Percentiles rank a stretch among this genome's conserved stretches.
Evolutionary conservation across 2,329 filamentous ascomycete species (phyloP).

Genomic region (Cercospora nicotianae): DNA sequence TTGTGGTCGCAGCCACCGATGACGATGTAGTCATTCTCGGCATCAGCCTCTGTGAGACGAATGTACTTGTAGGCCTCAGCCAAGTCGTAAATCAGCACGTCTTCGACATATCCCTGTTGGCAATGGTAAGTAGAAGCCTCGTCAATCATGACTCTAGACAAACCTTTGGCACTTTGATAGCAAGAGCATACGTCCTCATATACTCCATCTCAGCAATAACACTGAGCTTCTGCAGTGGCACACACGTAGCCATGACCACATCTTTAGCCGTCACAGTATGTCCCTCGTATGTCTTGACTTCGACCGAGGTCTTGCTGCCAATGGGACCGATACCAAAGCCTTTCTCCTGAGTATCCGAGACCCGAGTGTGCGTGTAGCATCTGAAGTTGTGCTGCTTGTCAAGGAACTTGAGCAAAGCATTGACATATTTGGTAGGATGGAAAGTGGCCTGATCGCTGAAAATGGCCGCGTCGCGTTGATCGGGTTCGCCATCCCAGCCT

Average conservation of each 20-base stretch:
- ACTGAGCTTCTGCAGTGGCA: constrained; percentile 58
- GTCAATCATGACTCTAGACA: neutral
- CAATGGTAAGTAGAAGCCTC: neutral
- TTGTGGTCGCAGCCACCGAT: constrained; percentile 60
- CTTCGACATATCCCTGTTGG: constrained; percentile 47
- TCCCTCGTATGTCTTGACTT: constrained; percentile 50
- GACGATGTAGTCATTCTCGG: constrained; percentile 56
- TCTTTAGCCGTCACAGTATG: constrained; percentile 51
- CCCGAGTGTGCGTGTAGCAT: constrained; percentile 55
- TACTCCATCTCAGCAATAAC: constrained; percentile 56
- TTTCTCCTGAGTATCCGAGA: constrained; percentile 51
- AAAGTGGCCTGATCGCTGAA: constrained; percentile 55
- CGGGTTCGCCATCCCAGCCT: constrained; percentile 54
- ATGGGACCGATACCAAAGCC: constrained; percentile 49
- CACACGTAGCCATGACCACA: constrained; percentile 56
- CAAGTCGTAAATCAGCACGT: constrained; percentile 58
- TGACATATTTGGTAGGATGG: constrained; percentile 58
- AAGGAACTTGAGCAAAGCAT: constrained; percentile 55
- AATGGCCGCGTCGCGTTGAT: constrained; percentile 55
- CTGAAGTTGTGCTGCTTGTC: constrained; percentile 54
- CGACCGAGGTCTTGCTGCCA: constrained; percentile 47
- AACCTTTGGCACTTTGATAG: constrained; percentile 53
- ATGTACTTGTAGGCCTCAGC: constrained; percentile 59
- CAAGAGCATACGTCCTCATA: constrained; percentile 58
- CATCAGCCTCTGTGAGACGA: constrained; percentile 55